Percentiles rank a stretch among this genome's conserved stretches.
These are phyloP conservation scores for Exophiala calicioides DNA, from an alignment of 2,329 filamentous ascomycete genomes.

Conservation along the genomic window DNA sequence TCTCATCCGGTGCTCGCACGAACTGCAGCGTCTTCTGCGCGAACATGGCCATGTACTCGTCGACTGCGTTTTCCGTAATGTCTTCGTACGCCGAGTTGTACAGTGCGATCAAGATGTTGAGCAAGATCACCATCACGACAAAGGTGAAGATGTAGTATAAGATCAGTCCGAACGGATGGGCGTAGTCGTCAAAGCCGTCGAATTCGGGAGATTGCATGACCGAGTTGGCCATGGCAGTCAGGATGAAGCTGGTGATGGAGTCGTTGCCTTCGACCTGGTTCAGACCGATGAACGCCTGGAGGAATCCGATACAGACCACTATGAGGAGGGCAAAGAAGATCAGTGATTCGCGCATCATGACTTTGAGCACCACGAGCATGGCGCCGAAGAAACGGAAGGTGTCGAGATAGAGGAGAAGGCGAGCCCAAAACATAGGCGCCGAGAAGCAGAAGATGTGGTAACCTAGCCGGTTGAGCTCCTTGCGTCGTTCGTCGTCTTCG, in stretches of 20 bases:
- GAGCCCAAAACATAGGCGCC: conserved; percentile 95
- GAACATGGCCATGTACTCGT: conserved; percentile 94
- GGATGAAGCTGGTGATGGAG: conserved; percentile 44
- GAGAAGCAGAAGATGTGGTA: conserved; percentile 95
- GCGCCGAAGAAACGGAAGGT: conserved; percentile 94
- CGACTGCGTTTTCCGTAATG: conserved; percentile 87
- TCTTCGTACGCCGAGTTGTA: conserved; percentile 97
- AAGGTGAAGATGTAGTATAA: conserved; percentile 99
- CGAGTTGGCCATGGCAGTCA: conserved; percentile 72
- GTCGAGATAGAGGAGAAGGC: conserved; percentile 88
- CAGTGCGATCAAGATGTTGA: conserved; percentile 95
- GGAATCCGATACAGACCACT: conserved; percentile 75
- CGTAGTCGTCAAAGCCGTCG: conserved; percentile 82
- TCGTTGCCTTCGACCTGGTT: conserved; percentile 76
- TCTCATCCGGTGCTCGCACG: conserved; percentile 93
- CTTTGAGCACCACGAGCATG: conserved; percentile 95
- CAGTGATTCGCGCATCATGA: conserved; percentile 89
- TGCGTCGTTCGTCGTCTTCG: conserved; percentile 52
- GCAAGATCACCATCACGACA: conserved; percentile 88
- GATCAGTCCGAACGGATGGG: conserved; percentile 87
- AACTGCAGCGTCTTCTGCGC: conserved; percentile 95
- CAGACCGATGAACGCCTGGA: conserved; percentile 91
- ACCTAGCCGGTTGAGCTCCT: conserved; percentile 72
- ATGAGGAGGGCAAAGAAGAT: conserved; percentile 93
- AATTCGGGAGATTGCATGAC: conserved; percentile 94